A percentile compares a stretch with the other conserved stretches of the same genome.
phyloP scores from a whole-genome alignment of 2,329 filamentous ascomycete species.

The Aspergillus sp. region DNA sequence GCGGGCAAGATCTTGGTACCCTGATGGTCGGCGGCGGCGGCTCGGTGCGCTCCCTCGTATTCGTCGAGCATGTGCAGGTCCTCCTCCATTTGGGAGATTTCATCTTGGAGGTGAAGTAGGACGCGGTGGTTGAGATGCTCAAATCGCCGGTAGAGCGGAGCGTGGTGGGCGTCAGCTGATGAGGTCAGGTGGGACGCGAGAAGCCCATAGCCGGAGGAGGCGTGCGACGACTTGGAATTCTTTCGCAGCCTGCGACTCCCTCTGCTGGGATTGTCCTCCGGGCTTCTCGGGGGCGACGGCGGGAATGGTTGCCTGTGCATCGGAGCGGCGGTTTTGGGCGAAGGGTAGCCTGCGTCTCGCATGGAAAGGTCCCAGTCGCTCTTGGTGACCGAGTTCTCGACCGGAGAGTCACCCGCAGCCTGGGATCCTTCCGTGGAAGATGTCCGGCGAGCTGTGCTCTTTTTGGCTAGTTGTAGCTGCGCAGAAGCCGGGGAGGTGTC shows the following conservation, averaged over 20 bases:
- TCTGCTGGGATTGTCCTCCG: constrained; percentile 18
- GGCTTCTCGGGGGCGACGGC: constrained; percentile 26
- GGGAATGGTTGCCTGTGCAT: constrained; percentile 17
- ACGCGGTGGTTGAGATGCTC: constrained; percentile 72
- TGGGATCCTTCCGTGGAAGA: constrained; percentile 11
- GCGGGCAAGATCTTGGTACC: constrained; percentile 24
- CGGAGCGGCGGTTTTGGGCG: constrained; percentile 10
- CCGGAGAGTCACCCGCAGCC: constrained; percentile 8
- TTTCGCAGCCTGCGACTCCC: constrained; percentile 12
- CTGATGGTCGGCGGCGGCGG: constrained; percentile 22
- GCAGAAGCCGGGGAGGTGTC: constrained; percentile 17
- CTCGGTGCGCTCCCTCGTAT: constrained; percentile 35
- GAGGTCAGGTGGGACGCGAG: constrained; percentile 24
- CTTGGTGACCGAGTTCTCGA: constrained; percentile 13
- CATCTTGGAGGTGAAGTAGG: constrained; percentile 74
- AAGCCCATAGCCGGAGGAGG: constrained; percentile 27
- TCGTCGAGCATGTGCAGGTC: constrained; percentile 63
- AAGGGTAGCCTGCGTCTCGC: constrained; percentile 25
- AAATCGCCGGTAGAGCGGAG: constrained; percentile 74
- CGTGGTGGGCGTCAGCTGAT: constrained; percentile 20
- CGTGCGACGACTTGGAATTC: constrained; percentile 13
- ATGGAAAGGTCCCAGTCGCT: constrained; percentile 16
- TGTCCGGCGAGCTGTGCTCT: background rate
- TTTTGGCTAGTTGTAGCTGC: constrained; percentile 19
- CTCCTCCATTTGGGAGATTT: constrained; percentile 71